Percentiles rank a stretch among this genome's conserved stretches.
These are phyloP conservation scores for Hypoxylon rickii DNA, from an alignment of 495 filamentous ascomycete genomes.

Conservation along the genomic window DNA sequence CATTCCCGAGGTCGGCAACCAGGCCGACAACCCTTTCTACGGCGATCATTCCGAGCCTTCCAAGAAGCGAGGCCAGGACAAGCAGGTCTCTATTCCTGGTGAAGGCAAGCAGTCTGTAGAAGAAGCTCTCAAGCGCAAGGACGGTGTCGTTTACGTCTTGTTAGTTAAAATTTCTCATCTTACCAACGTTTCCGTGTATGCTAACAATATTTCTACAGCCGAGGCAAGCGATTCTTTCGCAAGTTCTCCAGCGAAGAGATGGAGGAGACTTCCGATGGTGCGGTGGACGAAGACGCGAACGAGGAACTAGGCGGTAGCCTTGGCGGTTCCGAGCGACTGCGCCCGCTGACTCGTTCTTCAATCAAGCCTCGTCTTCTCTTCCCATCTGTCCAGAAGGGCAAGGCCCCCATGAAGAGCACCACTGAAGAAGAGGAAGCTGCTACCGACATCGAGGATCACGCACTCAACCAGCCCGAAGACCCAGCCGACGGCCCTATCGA, in stretches of 20 bases:
- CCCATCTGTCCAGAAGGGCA: slow-evolving; percentile 58
- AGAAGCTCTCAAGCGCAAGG: slow-evolving; percentile 64
- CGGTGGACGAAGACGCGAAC: slow-evolving; percentile 46
- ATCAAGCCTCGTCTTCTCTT: slow-evolving; percentile 89
- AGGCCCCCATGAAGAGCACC: slow-evolving; percentile 51
- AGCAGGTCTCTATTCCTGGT: slow-evolving; percentile 52
- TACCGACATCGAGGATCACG: slow-evolving; percentile 58
- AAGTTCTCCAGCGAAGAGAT: slow-evolving; percentile 54
- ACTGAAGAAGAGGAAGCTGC: slow-evolving; percentile 60
- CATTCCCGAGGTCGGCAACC: slow-evolving; percentile 70
- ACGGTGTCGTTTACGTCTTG: slow-evolving; percentile 87
- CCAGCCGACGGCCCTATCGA: no score
- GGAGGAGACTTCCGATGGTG: slow-evolving; percentile 14
- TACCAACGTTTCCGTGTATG: slow-evolving; percentile 4
- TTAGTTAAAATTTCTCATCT: slow-evolving; percentile 56
- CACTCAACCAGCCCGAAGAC: slow-evolving; percentile 55
- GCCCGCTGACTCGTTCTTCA: slow-evolving; percentile 69
- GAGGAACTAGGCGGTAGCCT: slow-evolving; percentile 44
- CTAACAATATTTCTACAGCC: slow-evolving; percentile 58
- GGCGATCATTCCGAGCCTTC: slow-evolving; percentile 44
- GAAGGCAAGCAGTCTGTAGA: slow-evolving; percentile 63
- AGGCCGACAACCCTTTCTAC: slow-evolving; percentile 77
- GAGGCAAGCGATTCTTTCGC: slow-evolving; percentile 86
- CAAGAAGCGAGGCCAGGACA: slow-evolving; percentile 50
- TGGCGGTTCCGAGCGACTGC: slow-evolving; percentile 50